phyloP scores from a whole-genome alignment of 768 basidiomycete species.

The Russula ochroleuca region DNA sequence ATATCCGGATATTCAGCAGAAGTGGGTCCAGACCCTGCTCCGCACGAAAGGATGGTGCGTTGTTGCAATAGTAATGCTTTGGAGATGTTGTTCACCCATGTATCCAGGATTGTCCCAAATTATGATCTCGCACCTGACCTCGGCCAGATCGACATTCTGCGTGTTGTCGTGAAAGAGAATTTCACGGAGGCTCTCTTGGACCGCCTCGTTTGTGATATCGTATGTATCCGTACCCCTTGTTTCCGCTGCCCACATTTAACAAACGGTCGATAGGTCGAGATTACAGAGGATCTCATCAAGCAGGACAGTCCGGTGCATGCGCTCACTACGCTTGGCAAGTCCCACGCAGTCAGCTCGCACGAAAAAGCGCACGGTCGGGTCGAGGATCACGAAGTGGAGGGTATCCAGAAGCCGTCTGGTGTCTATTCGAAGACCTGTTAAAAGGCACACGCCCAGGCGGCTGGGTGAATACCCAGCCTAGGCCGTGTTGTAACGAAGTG shows the following conservation, averaged over 20 bases:
- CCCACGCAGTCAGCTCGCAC: slow-evolving; percentile 32
- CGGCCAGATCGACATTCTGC: slow-evolving; percentile 52
- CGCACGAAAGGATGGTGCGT: slow-evolving; percentile 45
- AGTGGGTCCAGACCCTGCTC: slow-evolving; percentile 51
- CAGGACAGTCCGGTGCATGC: slow-evolving; percentile 48
- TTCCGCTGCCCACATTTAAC: slow-evolving; percentile 3
- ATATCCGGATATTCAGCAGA: slow-evolving; percentile 55
- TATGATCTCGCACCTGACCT: slow-evolving; percentile 54
- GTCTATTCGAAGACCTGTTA: slow-evolving; percentile 70
- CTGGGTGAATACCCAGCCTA: not conserved
- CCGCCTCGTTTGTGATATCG: slow-evolving; percentile 62
- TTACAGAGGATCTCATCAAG: slow-evolving; percentile 55
- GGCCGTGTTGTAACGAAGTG: not conserved
- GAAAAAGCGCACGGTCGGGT: slow-evolving; percentile 46
- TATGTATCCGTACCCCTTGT: slow-evolving; percentile 36
- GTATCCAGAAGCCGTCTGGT: slow-evolving; percentile 48
- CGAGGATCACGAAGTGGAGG: slow-evolving; percentile 38
- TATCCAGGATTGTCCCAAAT: slow-evolving; percentile 51
- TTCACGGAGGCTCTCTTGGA: slow-evolving; percentile 47
- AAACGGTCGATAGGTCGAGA: slow-evolving; percentile 45
- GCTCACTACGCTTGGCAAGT: slow-evolving; percentile 42
- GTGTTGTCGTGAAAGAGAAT: slow-evolving; percentile 58
- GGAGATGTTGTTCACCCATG: not conserved
- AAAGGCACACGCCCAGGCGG: slow-evolving; percentile 9
- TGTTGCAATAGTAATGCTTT: not conserved